These are phyloP conservation scores for Pleurozium schreberi DNA, from an alignment of 225 moss, liverwort and hornwort genomes.

Conservation along the genomic window DNA sequence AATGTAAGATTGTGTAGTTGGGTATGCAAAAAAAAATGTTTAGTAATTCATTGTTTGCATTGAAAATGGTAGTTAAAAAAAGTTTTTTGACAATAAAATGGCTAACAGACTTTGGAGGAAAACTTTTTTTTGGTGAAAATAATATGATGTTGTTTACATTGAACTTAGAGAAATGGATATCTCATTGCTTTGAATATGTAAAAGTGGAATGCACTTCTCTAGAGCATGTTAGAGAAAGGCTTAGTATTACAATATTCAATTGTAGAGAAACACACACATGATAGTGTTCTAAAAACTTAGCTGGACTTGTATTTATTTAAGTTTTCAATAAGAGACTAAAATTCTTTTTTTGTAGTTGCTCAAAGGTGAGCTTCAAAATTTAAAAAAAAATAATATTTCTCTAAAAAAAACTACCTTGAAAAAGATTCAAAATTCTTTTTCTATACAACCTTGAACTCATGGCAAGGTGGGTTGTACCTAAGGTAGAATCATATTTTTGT, in stretches of 20 bases:
- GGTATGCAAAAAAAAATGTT: neutral
- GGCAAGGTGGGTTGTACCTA: neutral
- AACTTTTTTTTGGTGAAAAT: no score
- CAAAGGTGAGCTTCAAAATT: neutral
- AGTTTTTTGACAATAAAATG: neutral
- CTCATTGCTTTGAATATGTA: neutral
- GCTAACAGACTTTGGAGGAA: accelerated
- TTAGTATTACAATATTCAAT: no score
- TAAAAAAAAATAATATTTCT: no score
- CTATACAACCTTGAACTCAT: neutral
- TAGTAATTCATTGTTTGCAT: neutral
- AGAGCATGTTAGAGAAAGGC: neutral
- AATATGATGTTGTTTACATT: neutral
- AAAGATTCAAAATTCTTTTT: neutral
- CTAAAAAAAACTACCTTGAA: neutral
- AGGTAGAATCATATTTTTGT: neutral
- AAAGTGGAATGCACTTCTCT: neutral
- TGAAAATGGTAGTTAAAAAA: neutral
- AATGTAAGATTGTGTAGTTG: neutral
- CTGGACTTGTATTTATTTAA: no score
- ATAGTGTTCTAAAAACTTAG: no score
- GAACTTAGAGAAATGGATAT: neutral
- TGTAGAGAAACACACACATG: no score
- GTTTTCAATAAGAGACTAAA: no score
- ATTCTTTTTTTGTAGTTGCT: no score